These are phyloP conservation scores for Vigna nakashimae DNA, from an alignment of 306 rosid genomes.

Conservation along the genomic window DNA sequence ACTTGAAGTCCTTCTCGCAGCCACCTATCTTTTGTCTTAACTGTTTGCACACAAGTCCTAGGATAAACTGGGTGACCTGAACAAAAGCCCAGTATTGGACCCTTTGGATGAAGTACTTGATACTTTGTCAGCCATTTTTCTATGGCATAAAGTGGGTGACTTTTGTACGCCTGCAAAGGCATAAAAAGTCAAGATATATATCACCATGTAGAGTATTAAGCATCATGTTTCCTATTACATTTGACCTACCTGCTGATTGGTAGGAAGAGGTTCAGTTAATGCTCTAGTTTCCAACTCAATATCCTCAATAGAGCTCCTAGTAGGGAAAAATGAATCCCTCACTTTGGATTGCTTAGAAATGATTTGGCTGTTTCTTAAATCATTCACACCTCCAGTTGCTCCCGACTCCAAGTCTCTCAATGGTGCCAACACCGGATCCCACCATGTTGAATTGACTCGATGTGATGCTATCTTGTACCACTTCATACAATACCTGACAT, in stretches of 20 bases:
- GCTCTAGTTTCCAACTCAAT: slow-evolving; percentile 95
- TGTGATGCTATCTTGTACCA: slow-evolving; percentile 87
- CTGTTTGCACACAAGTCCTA: slow-evolving; percentile 84
- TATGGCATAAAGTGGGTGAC: slow-evolving; percentile 77
- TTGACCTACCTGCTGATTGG: slow-evolving; percentile 84
- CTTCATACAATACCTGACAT: slow-evolving; percentile 79
- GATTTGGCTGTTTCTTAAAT: slow-evolving; percentile 43
- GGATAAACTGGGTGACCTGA: slow-evolving; percentile 88
- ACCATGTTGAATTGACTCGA: slow-evolving; percentile 83
- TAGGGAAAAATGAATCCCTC: slow-evolving; percentile 50
- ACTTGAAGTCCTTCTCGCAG: slow-evolving; percentile 91
- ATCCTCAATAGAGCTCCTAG: slow-evolving; percentile 84
- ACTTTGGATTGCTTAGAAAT: slow-evolving; percentile 47
- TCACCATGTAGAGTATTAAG: slow-evolving; percentile 24
- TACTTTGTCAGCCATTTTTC: slow-evolving; percentile 92
- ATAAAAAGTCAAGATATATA: slow-evolving; percentile 32
- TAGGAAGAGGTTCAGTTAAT: slow-evolving; percentile 98
- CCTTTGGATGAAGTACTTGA: slow-evolving; percentile 90
- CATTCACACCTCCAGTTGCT: slow-evolving; percentile 59
- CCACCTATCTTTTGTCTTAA: slow-evolving; percentile 86
- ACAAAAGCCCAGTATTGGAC: slow-evolving; percentile 88
- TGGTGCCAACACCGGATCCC: slow-evolving; percentile 87
- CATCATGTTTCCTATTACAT: slow-evolving; percentile 36
- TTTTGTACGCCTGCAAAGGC: slow-evolving; percentile 82
- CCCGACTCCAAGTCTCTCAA: slow-evolving; percentile 75